Base-by-base conservation (phyloP, 75 land plant genomes). In the Pinus albicaulis region DNA sequence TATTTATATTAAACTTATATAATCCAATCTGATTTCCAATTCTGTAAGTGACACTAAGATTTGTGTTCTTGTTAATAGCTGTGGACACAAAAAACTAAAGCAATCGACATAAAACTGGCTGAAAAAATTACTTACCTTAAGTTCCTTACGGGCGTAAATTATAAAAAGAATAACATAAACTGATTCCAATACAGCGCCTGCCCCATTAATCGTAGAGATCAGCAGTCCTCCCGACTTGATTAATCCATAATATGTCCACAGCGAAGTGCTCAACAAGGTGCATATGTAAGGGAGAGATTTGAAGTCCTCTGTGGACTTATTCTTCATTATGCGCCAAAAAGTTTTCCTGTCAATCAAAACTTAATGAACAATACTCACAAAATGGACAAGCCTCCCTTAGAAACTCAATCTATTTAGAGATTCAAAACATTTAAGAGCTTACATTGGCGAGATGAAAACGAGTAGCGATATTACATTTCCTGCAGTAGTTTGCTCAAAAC, bases 361-460 rank as follows among this genome's bases (percentile, higher is more conserved):
- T 60, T 62, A 15, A 57, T 3, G 55, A 60, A 28, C 28, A 57
- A 20, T 16, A 23, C 3, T 24, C 16, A 20, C 14, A 17, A 13
- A 31, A n/a, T 53, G 16, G 20, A 56, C 26, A 56, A 15, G 0
- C 3, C 1, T 6, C 26, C 3, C 14, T 11, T 24, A 24, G 22
- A 26, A 23, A 3, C 3, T 24, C 41, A 16, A 68, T 68, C 0
- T 19, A 19, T 72, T 4, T 25, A 15, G 8, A 7, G 23, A 36
- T 72, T 56, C 16, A 8, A 55, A 61, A 59, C 31, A 2, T 36
- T 48, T 44, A 0, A 44, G 10, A 44, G 11, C 53, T 93, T 81
- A 93, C 96, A 87, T 62, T 28, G 96, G 96, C 63, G 96, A 89
- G n/a, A 80, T 52, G 69, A 93, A 93, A 31, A 92, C 83, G 12